Percentiles rank a stretch among this genome's conserved stretches.
Conservation (phyloP, 257 asterid genomes). For the Paraleonurus japonicus region DNA sequence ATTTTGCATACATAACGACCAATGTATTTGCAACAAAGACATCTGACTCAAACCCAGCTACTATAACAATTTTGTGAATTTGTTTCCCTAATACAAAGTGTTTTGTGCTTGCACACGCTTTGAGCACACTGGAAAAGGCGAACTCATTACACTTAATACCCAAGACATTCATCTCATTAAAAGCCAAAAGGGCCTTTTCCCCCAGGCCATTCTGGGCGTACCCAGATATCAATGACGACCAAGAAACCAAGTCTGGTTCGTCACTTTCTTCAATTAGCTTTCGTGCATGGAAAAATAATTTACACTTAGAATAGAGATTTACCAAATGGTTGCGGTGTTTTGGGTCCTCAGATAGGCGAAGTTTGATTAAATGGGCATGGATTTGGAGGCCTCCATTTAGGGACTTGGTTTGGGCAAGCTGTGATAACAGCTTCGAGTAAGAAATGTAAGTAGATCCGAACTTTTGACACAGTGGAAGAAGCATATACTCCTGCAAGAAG, state of each 20-base stretch:
- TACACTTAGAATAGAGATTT: constrained; percentile 56
- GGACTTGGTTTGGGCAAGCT: constrained; percentile 46
- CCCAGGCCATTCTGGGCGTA: constrained; percentile 61
- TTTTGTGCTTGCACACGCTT: constrained; percentile 54
- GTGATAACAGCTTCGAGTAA: constrained; percentile 53
- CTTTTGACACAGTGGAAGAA: constrained; percentile 23
- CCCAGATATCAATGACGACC: constrained; percentile 83
- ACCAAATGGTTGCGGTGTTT: constrained; percentile 54
- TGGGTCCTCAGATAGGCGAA: constrained; percentile 37
- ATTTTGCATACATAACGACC: constrained; percentile 65
- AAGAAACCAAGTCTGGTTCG: constrained; percentile 65
- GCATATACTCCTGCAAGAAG: constrained; percentile 31
- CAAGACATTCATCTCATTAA: constrained; percentile 52
- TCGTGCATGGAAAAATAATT: constrained; percentile 45
- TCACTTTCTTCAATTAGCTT: constrained; percentile 57
- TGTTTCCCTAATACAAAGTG: constrained; percentile 51
- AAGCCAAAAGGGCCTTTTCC: constrained; percentile 55
- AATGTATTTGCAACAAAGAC: constrained; percentile 66
- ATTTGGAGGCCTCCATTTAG: constrained; percentile 51
- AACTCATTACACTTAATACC: constrained; percentile 62
- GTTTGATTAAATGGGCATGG: constrained; percentile 58
- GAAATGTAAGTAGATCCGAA: constrained; percentile 34
- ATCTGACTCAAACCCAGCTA: constrained; percentile 62
- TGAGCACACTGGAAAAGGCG: constrained; percentile 73
- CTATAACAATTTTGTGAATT: constrained; percentile 60